Evolutionary conservation across 2,329 filamentous ascomycete species (phyloP), one percentile per base, ranked within the genome.

Genomic region (Xylariaceae sp.): DNA sequence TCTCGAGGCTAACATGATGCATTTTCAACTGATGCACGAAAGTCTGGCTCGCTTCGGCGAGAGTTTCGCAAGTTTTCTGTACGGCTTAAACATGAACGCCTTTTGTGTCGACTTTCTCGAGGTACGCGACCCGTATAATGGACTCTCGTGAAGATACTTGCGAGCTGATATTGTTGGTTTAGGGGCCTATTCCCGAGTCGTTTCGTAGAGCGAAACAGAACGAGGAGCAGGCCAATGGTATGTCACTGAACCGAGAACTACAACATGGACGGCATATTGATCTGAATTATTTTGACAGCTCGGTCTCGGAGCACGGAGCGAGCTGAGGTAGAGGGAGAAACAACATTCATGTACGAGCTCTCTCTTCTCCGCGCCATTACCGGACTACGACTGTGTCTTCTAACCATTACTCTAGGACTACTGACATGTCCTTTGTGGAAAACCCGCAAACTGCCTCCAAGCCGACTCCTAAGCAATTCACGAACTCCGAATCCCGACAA

Each of bases 81-180:
- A 97, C 69, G 94, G 94, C 1, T 75, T 99, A 72, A 97, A 97
- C 72, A 97, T 99, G 92, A 97, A 97, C 74, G 94, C 94, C 1
- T 99, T 97, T 73, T 97, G 93, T 73, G 92, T 97, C 37, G 94
- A 99, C 74, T 99, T 97, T 66, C 90, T 92, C 0, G 94, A 99
- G 84, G 92, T 92, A 53, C 53, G 55, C 55, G 15, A 50, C 9
- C 49, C 2, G 10, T 39, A 23, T 10, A 34, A 4, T 35, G 39
- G 37, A 11, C 30, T 39, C 17, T 39, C 5, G n/a, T 45, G 4
- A 13, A 51, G 7, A 48, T 23, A 8, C 2, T 13, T 2, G 13
- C 57, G 17, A 53, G 7, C 55, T 62, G 47, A 55, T 57, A 13
- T 7, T 34, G 8, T 10, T 34, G 50, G 48, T 10, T 18, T 55